Base-by-base conservation (phyloP, 441 rosid genomes). In the Brassica balearica region DNA sequence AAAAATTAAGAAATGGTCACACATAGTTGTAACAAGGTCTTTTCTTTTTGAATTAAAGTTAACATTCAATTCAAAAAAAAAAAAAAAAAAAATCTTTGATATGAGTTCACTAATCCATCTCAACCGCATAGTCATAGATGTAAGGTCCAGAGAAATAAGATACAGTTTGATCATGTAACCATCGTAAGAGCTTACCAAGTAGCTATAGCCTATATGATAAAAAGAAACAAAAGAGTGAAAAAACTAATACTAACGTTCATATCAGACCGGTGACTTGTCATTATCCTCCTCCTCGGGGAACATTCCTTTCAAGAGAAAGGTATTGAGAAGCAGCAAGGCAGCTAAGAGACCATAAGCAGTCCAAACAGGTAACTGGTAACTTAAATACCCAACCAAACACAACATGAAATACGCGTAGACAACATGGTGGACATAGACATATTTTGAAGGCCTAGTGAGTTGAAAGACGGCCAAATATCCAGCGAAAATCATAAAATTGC, bases 251-350 rank as follows among this genome's bases (percentile, higher is more conserved):
- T 53, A 53, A 53, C 59, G 59, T 53, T 53, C 10, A 53, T 9
- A 53, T 53, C 59, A 53, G 22, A 53, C 59, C 59, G 59, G 59
- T 15, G 59, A 53, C 59, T 53, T 53, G 59, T 53, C 59, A 53
- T 6, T 15, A 4, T 53, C 59, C 9, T 51, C 56, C 59, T 53
- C 58, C 8, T 51, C 22, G 59, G 22, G 22, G 59, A 53, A 15
- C 59, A 53, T 53, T 53, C 4, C 22, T 15, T 15, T 53, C 59
- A 53, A 53, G 59, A 53, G 59, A 53, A 53, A 53, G 59, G 9
- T 53, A 14, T 17, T 53, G 10, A 53, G 22, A 53, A 53, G 3
- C 59, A 53, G 22, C 59, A 53, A 53, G 10, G 22, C 59, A 53
- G 59, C 22, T 53, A 53, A 14, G 20, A 14, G 59, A 15, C 3